Percentiles rank a stretch among this genome's conserved stretches.
phyloP scores from a whole-genome alignment of 768 basidiomycete species.

The Terana coerulea region DNA sequence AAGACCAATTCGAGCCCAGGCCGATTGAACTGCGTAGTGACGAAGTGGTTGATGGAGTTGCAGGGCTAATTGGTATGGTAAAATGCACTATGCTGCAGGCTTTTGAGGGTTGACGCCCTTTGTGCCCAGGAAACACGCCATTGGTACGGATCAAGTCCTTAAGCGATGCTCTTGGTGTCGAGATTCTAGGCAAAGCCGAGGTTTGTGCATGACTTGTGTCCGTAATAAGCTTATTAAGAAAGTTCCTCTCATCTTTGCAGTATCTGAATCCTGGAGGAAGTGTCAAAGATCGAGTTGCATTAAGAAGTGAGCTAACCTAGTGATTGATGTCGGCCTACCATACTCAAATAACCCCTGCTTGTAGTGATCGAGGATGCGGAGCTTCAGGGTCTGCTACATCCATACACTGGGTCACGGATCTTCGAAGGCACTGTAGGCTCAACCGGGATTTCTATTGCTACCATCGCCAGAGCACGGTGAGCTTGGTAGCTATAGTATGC shows the following conservation, averaged over 20 bases:
- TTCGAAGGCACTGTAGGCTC: slow-evolving; percentile 98
- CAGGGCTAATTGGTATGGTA: slow-evolving; percentile 83
- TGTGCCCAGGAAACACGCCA: slow-evolving; percentile 88
- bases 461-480: slow-evolving; percentile 83
- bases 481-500: slow-evolving; percentile 15
- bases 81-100: background rate
- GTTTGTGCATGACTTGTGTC: slow-evolving; percentile 40
- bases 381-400: slow-evolving; percentile 71
- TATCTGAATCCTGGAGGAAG: slow-evolving; percentile 97
- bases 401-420: slow-evolving; percentile 85
- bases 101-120: background rate
- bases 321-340: no score
- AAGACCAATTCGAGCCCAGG: slow-evolving; percentile 34
- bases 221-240: background rate
- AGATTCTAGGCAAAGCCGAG: slow-evolving; percentile 95
- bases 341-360: no score
- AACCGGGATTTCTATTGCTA: slow-evolving; percentile 95
- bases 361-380: slow-evolving; percentile 96
- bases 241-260: slow-evolving; percentile 36
- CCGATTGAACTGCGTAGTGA: slow-evolving; percentile 72
- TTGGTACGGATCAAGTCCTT: slow-evolving; percentile 87
- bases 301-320: slow-evolving; percentile 77
- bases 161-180: slow-evolving; percentile 87
- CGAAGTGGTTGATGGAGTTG: slow-evolving; percentile 76
- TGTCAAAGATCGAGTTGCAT: slow-evolving; percentile 95